These are phyloP conservation scores for Pseudonectria buxi DNA, from an alignment of 2,329 filamentous ascomycete genomes.

Conservation along the genomic window DNA sequence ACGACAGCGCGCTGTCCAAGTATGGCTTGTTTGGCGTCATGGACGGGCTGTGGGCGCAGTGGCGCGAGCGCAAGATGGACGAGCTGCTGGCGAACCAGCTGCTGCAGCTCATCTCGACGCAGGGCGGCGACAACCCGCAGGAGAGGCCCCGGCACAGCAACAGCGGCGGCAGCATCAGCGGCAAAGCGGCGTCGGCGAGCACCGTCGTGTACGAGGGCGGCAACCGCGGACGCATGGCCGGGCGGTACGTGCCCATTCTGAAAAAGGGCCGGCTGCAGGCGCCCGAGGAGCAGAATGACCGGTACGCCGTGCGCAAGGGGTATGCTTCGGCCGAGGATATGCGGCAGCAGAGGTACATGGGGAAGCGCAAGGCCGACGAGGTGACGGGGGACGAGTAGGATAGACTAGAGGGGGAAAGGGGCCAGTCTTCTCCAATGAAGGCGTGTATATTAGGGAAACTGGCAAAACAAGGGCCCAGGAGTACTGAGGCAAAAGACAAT, in stretches of 20 bases:
- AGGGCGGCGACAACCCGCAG: conserved; percentile 22
- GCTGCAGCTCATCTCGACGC: conserved; percentile 52
- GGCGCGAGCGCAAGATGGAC: conserved; percentile 82
- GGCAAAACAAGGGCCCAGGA: neutral
- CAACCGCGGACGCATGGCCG: conserved; percentile 41
- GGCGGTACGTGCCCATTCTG: conserved; percentile 50
- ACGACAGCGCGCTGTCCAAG: conserved; percentile 52
- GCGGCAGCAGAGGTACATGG: conserved; percentile 27
- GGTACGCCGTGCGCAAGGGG: conserved; percentile 55
- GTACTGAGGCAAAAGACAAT: conserved; percentile 2
- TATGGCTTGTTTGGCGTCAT: conserved; percentile 61
- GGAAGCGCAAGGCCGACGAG: conserved; percentile 23
- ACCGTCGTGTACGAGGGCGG: conserved; percentile 48
- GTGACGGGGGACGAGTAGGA: conserved; percentile 16
- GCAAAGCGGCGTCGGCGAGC: conserved; percentile 22
- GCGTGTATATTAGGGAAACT: neutral
- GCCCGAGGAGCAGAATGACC: conserved; percentile 52
- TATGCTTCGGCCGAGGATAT: conserved; percentile 46
- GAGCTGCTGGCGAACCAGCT: conserved; percentile 74
- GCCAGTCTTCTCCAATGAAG: too few species aligned
- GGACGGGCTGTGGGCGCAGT: conserved; percentile 72
- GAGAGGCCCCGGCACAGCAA: conserved; percentile 23
- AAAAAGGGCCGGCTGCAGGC: conserved; percentile 42
- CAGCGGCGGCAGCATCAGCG: conserved; percentile 36
- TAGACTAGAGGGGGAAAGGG: neutral